Evolutionary conservation across 2,329 filamentous ascomycete species (phyloP), one percentile per base, ranked within the genome.

Genomic region (Zasmidium cellare): DNA sequence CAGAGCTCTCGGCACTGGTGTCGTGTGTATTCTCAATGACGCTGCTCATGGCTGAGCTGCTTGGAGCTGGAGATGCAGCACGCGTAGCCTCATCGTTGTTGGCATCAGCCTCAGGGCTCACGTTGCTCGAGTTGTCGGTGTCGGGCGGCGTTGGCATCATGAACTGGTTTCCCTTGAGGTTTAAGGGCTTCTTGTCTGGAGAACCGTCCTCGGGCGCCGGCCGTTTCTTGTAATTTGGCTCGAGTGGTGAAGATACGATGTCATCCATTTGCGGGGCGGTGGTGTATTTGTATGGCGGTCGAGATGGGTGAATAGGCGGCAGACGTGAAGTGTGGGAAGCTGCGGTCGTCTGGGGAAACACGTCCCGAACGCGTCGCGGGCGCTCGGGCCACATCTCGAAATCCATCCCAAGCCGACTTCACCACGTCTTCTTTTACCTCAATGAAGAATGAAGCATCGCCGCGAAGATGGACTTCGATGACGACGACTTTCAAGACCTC

Each of bases 61-160:
- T 72, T 1, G 62, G 67, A 19, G 71, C 68, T 18, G 72, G 72
- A 14, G 71, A 74, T 1, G 50, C 64, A 19, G 65, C 65, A 22
- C 68, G 68, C 35, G 47, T 54, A 25, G 18, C 49, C 9, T 60
- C 48, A 25, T 61, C 58, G 25, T 57, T 50, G 50, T 62, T 58
- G 7, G 5, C 35, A 14, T 41, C n/a, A n/a, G 11, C 35, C 16
- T 6, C 16, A 41, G 67, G 65, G 57, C 68, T 71, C 1, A 64
- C 61, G 59, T 67, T 67, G 56, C 68, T 71, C 1, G 70, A 72
- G 3, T 66, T 56, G 22, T 71, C 70, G 16, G 69, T 70, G 44
- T 70, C 69, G 14, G 69, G 69, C 23, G 69, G 68, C 16, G 70
- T 71, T 9, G 69, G 69, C 67, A 72, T 70, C 45, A 70, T 63